Conservation (phyloP, 768 basidiomycete genomes). For the Pleurotus sapidus region DNA sequence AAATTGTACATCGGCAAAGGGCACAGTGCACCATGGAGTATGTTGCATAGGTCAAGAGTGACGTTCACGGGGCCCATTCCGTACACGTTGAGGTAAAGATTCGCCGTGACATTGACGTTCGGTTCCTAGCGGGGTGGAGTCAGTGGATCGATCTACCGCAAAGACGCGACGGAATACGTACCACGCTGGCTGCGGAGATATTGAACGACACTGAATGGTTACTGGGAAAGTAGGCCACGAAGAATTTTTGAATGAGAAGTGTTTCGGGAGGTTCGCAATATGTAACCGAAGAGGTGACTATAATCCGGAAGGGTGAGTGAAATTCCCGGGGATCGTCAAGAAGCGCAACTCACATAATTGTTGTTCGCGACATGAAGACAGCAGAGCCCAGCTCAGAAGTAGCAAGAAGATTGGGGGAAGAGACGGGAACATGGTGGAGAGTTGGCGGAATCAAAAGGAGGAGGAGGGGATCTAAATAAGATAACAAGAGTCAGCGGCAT, state of each 20-base stretch:
- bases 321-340: neutral
- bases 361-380: slow-evolving; percentile 5
- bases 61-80: slow-evolving; percentile 80
- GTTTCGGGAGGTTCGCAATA: slow-evolving; percentile 82
- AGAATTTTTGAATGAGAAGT: slow-evolving; percentile 76
- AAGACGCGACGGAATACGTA: slow-evolving; percentile 34
- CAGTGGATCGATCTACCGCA: no score
- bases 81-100: slow-evolving; percentile 83
- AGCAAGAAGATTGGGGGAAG: slow-evolving; percentile 54
- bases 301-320: slow-evolving; percentile 11
- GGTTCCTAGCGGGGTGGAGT: slow-evolving; percentile 42
- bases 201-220: slow-evolving; percentile 82
- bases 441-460: slow-evolving; percentile 11
- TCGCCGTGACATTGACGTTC: slow-evolving; percentile 79
- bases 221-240: slow-evolving; percentile 64
- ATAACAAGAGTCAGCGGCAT: neutral
- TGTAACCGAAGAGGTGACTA: slow-evolving; percentile 86
- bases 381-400: slow-evolving; percentile 24
- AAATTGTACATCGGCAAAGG: slow-evolving; percentile 83
- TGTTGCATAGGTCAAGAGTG: slow-evolving; percentile 82
- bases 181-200: slow-evolving; percentile 83
- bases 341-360: neutral
- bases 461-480: slow-evolving; percentile 1
- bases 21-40: slow-evolving; percentile 80
- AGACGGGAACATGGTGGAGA: slow-evolving; percentile 54